Evolutionary conservation across 2,329 filamentous ascomycete genomes (phyloP).

Genomic region (Phialophora expanda): DNA sequence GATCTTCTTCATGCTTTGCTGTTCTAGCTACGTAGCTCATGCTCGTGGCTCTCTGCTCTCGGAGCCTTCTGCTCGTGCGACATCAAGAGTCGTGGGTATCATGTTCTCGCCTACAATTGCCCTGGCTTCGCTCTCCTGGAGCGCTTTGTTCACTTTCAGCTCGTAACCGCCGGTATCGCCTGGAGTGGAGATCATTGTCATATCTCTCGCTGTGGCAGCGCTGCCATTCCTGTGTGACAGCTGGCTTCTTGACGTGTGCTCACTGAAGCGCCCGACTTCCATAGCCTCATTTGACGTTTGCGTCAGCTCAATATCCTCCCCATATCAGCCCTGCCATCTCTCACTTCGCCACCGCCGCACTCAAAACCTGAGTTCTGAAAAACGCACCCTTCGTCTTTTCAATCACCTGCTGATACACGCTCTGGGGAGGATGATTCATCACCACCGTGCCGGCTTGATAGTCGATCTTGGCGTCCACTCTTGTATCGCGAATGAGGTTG

Average conservation of each 20-base stretch:
- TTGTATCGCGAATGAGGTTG: conserved; percentile 96
- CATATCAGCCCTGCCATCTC: not conserved
- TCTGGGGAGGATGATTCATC: conserved; percentile 99
- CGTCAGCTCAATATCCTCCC: not conserved
- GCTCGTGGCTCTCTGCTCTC: not conserved
- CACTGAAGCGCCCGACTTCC: not conserved
- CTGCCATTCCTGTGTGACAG: not conserved
- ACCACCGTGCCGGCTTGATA: conserved; percentile 98
- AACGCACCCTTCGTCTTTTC: conserved; percentile 98
- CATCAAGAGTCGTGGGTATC: conserved; percentile 28
- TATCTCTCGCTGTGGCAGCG: not conserved
- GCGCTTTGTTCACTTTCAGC: not conserved
- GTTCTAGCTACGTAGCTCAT: conserved; percentile 4
- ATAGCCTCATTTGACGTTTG: not conserved
- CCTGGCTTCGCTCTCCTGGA: not conserved
- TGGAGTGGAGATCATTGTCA: not conserved
- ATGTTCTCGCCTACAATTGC: conserved; percentile 5
- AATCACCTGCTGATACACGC: conserved; percentile 98
- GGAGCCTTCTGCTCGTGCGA: not conserved
- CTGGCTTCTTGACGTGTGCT: conserved; percentile 1
- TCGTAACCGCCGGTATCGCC: not conserved
- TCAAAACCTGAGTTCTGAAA: conserved; percentile 96
- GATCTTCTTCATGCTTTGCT: not conserved
- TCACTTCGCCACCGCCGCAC: conserved; percentile 59
- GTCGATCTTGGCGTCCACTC: conserved; percentile 98